Base-by-base conservation (phyloP, 305 asterid genomes). In the Nicotiana rustica region DNA sequence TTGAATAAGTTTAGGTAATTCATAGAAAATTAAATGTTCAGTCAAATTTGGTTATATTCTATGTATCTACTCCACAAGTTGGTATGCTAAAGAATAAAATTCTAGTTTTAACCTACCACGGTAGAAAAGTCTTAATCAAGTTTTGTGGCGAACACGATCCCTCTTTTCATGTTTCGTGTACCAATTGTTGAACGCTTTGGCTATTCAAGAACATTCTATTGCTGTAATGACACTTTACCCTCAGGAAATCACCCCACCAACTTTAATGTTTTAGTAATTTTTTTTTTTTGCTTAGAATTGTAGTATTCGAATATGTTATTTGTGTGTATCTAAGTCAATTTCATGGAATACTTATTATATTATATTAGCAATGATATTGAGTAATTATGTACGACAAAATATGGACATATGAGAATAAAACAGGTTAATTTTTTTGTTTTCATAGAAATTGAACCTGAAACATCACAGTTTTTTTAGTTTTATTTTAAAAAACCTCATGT, bases 101-200 rank as follows among this genome's bases (percentile, higher is more conserved):
- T 12, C 12, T 44, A 44, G 14, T 15, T 6, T 73, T 25, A 73
- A 73, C 79, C 79, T 49, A 49, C 79, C 79, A 7, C 25, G 47
- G 44, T 75, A 31, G 47, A 75, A 49, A 71, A 71, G 64, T 75
- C 79, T 2, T 75, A 25, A 49, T 75, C 79, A 49, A 25, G 44
- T 52, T n/a, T 3, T 52, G 44, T 49, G 64, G 44, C 62, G 25
- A 25, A 52, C 79, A 75, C 8, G 79, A 49, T 52, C 25, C 15
- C 64, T 14, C 0, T 73, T 6, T 49, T 25, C 2, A 47, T 47
- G 79, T 3, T 44, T 44, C 41, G 59, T 41, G n/a, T 38, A 69
- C 35, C 77, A 47, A 69, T 18, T 12, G 60, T 71, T 49, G 41
- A 68, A 73, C 2, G 79, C 1, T 52, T 47, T 49, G 44, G 64